Evolutionary conservation across 106 monocot genomes (phyloP).

Genomic region (Chionographis japonica): DNA sequence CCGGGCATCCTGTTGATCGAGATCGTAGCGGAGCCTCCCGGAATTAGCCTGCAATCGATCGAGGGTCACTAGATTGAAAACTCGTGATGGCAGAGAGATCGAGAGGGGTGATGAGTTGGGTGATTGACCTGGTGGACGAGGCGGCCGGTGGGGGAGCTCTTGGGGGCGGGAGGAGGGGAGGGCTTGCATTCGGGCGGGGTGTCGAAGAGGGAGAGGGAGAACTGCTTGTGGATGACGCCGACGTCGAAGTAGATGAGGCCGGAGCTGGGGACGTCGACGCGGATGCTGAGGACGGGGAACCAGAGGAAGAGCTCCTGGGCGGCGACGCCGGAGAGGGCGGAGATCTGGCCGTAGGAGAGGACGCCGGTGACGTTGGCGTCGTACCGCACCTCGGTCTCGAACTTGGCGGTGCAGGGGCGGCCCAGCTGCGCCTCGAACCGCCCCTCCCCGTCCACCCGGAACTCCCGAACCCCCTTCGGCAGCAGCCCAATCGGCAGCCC

Average conservation of each 20-base stretch:
- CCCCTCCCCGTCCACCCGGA: conserved; percentile 27
- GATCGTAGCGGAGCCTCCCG: too few species aligned
- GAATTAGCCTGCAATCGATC: too few species aligned
- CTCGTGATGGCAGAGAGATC: too few species aligned
- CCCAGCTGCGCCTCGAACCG: conserved; percentile 28
- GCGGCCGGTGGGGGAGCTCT: too few species aligned
- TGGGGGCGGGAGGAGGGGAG: conserved; percentile 1
- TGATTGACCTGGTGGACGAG: too few species aligned
- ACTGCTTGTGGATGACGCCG: conserved; percentile 53
- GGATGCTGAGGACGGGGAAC: conserved; percentile 60
- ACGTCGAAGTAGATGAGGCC: conserved; percentile 70
- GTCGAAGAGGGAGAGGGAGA: conserved; percentile 56
- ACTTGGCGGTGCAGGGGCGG: conserved; percentile 44
- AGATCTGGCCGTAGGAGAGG: conserved; percentile 42
- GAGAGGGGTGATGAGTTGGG: too few species aligned
- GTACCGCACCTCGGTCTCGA: conserved; percentile 51
- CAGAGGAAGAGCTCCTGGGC: conserved; percentile 74
- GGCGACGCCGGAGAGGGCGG: conserved; percentile 40
- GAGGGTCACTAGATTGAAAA: too few species aligned
- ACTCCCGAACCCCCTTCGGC: conserved; percentile 27
- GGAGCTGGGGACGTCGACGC: conserved; percentile 49
- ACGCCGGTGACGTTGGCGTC: conserved; percentile 29
- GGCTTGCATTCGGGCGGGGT: conserved; percentile 46
- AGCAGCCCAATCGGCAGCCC: conserved; percentile 47
- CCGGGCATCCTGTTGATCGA: too few species aligned